Percentiles rank a stretch among this genome's conserved stretches.
These are phyloP conservation scores for Camellia lanceoleosa DNA, from an alignment of 148 eudicot genomes.

Conservation along the genomic window DNA sequence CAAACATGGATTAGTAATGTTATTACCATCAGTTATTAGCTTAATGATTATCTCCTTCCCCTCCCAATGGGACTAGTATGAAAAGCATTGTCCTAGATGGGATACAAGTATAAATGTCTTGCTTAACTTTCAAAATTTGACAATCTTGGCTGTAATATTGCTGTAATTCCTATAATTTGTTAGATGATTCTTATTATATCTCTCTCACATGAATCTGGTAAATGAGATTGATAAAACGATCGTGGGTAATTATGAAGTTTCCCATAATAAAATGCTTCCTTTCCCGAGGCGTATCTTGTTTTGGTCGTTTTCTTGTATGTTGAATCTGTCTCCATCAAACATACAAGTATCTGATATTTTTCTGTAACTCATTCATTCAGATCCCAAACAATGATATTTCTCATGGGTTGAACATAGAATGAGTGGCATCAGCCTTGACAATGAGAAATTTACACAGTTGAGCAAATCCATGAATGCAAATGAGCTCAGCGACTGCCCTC, in stretches of 20 bases:
- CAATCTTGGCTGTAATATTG: neutral
- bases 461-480: slow-evolving; percentile 35
- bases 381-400: slow-evolving; percentile 33
- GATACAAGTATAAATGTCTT: neutral
- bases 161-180: too few species aligned
- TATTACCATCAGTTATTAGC: neutral
- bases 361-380: slow-evolving; percentile 36
- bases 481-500: slow-evolving; percentile 32
- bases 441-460: slow-evolving; percentile 45
- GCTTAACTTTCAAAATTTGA: neutral
- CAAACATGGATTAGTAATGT: neutral
- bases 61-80: neutral
- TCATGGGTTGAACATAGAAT: slow-evolving; percentile 33
- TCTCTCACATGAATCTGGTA: neutral
- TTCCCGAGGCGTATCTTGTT: neutral
- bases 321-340: neutral
- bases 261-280: too few species aligned
- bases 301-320: neutral
- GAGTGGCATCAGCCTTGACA: slow-evolving; percentile 32
- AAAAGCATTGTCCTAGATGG: neutral
- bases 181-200: too few species aligned
- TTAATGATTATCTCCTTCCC: neutral
- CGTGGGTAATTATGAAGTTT: neutral
- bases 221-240: neutral
- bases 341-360: neutral